These are phyloP conservation scores for Neurospora sp. DNA, from an alignment of 495 filamentous ascomycete genomes.

Conservation along the genomic window DNA sequence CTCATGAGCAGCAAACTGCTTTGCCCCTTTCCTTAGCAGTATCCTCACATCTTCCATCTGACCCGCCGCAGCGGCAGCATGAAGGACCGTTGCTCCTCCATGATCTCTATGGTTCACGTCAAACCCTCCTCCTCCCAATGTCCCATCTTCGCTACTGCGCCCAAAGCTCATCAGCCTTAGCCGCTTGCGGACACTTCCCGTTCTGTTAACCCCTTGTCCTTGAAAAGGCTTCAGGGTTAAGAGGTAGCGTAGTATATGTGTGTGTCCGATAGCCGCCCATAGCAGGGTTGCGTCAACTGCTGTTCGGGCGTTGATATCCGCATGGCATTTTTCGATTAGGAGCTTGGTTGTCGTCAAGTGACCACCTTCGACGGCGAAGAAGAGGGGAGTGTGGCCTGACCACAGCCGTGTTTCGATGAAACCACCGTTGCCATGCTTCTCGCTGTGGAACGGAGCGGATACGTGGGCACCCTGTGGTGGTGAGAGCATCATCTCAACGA, in stretches of 20 bases:
- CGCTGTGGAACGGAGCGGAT: background rate
- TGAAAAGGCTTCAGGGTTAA: background rate
- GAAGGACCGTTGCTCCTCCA: slow-evolving; percentile 10
- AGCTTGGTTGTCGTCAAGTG: slow-evolving; percentile 18
- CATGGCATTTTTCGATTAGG: slow-evolving; percentile 18
- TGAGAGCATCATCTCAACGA: slow-evolving; percentile 8
- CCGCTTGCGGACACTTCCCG: background rate
- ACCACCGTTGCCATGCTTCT: slow-evolving; percentile 2
- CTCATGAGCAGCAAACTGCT: slow-evolving; percentile 5
- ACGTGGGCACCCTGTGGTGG: background rate
- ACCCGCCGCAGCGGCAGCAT: slow-evolving; percentile 5
- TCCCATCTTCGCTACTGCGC: background rate
- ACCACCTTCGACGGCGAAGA: slow-evolving; percentile 23
- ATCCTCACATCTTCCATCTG: slow-evolving; percentile 4
- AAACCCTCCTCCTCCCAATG: background rate
- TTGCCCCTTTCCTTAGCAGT: slow-evolving; percentile 9
- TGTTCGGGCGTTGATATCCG: slow-evolving; percentile 14
- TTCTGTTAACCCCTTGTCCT: background rate
- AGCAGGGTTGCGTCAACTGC: slow-evolving; percentile 6
- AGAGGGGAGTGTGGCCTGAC: slow-evolving; percentile 12
- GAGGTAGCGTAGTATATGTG: slow-evolving; percentile 4
- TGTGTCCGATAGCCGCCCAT: background rate
- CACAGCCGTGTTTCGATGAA: slow-evolving; percentile 5
- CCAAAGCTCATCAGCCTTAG: background rate
- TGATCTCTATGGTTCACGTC: slow-evolving; percentile 12